These are phyloP conservation scores for Thinopyrum elongatum DNA, from an alignment of 176 grass and related monocot genomes.

Conservation along the genomic window DNA sequence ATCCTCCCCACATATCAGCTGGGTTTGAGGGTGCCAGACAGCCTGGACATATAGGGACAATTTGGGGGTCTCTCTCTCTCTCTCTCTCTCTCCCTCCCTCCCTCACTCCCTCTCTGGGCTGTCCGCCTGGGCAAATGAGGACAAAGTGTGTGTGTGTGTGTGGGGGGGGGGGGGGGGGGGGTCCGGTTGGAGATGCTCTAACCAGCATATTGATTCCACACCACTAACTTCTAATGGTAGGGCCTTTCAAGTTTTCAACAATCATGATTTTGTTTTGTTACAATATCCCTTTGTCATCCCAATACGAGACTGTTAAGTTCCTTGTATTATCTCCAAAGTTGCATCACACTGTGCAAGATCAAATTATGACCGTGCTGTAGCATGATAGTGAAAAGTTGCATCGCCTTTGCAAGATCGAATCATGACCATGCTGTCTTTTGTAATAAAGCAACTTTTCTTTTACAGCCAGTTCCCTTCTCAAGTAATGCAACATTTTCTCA, in stretches of 20 bases:
- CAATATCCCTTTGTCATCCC: background rate
- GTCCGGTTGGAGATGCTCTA: too few relatives aligned
- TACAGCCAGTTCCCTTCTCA: background rate
- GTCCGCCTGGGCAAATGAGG: too few relatives aligned
- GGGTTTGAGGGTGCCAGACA: too few relatives aligned
- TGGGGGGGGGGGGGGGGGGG: too few relatives aligned
- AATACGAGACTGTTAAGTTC: background rate
- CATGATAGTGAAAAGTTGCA: background rate
- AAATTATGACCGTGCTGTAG: background rate
- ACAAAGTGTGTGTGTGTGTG: too few relatives aligned
- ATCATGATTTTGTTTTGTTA: slow-evolving; percentile 1
- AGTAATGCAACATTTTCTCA: background rate
- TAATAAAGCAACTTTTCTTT: background rate
- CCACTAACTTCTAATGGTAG: background rate
- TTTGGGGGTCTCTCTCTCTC: too few relatives aligned
- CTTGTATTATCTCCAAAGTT: background rate
- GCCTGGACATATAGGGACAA: too few relatives aligned
- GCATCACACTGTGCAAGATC: background rate
- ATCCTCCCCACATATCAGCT: too few relatives aligned
- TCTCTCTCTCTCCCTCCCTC: too few relatives aligned
- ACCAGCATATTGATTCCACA: background rate
- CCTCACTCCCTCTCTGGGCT: too few relatives aligned
- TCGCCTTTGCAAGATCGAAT: background rate
- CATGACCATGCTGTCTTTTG: background rate
- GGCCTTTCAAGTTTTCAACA: background rate